Base-by-base conservation (phyloP, 1,139 yeast genomes). In the Suhomyces bolitotheri region DNA sequence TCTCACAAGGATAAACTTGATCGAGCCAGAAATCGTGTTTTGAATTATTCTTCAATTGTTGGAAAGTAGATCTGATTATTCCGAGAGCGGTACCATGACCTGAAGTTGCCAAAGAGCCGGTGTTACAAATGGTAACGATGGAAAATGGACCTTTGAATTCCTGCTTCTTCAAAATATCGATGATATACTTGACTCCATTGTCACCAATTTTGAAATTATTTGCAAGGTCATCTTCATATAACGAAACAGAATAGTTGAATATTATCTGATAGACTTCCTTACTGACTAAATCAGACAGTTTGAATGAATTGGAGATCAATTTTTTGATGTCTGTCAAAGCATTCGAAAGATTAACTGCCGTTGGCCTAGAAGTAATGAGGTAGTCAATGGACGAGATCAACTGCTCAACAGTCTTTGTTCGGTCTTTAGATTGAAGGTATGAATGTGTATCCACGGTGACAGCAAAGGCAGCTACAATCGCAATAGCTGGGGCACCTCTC, bases 21-120 rank as follows among this genome's bases (percentile, higher is more conserved):
- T 78, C 73, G 36, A 76, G 58, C 64, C 60, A 84, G 54, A 60
- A 67, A 32, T 65, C 43, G 17, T 50, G 46, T 5, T 64, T 43
- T 1, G 45, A 46, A 6, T 47, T 40, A 21, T 47, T 46, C 27
- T 58, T 51, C 27, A 81, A 66, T 22, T 63, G 58, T 10, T 62
- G 55, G 67, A 76, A 71, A 16, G 86, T 68, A 0, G 96, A 79
- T 47, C 97, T 76, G 32, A 92, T 80, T 16, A 90, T 86, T 12
- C 97, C 97, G 28, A 92, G 71, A 0, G 97, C 97, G 6, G 98
- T 92, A 15, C 98, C 98, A 55, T 89, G 92, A 2, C 97, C 97
- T 3, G 97, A 88, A 2, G 97, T 92, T 1, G 98, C 98, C 44
- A 92, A 68, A 0, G 97, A 87, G 0, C 95, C 94, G 2, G 92